Conservation (phyloP, 176 grass and related monocot genomes). For the Thalia dealbata region DNA sequence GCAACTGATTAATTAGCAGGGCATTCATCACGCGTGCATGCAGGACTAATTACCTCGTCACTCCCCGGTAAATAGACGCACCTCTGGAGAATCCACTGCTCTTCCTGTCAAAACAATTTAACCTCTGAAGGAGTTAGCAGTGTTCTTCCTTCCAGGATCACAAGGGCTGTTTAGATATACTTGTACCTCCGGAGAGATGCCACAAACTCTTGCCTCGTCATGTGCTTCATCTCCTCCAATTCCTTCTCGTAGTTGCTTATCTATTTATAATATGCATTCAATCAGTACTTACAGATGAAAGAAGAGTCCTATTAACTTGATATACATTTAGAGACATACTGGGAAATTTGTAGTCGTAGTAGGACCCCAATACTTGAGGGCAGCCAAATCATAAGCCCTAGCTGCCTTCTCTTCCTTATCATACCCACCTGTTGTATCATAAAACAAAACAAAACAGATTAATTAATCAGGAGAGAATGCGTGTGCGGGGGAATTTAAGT, state of each 20-base stretch:
- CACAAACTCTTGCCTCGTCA: conserved; percentile 74
- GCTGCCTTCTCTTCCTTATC: conserved; percentile 99
- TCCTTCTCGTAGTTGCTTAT: conserved; percentile 63
- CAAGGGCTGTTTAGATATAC: no score
- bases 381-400: conserved; percentile 93
- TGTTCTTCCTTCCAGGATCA: no score
- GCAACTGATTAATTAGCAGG: no score
- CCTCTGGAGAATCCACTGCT: conserved; percentile 78
- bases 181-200: conserved; percentile 59
- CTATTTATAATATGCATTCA: conserved; percentile 10
- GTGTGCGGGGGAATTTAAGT: no score
- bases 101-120: no score
- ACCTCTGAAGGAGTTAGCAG: no score
- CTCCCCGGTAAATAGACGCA: conserved; percentile 77
- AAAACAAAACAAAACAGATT: no score
- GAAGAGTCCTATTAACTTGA: no score
- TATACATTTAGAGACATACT: conserved; percentile 19
- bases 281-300: no score
- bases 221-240: conserved; percentile 78
- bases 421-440: conserved; percentile 55
- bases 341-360: conserved; percentile 95
- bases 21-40: no score
- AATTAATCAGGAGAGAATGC: no score
- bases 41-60: conserved; percentile 39
- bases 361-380: conserved; percentile 95